These are phyloP conservation scores for Solanum piurae DNA, from an alignment of 257 asterid species.

Conservation along the genomic window DNA sequence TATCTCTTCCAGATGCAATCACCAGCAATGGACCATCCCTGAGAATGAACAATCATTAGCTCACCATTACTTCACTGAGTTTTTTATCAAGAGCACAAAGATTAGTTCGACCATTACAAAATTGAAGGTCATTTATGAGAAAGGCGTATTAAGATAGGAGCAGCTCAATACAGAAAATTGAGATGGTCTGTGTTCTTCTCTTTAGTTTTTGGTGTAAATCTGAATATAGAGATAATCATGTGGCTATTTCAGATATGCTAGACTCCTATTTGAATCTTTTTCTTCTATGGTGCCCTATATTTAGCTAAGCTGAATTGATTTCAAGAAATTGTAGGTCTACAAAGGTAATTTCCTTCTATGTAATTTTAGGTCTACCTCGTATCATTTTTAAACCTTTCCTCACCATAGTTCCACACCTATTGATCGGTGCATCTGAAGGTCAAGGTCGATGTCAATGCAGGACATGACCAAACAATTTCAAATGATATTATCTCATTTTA, in stretches of 20 bases:
- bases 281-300: neutral
- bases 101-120: neutral
- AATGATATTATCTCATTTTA: neutral
- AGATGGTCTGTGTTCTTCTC: neutral
- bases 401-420: neutral
- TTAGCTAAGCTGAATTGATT: neutral
- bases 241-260: neutral
- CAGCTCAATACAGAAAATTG: neutral
- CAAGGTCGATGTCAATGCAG: neutral
- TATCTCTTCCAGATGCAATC: slow-evolving; percentile 98
- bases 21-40: slow-evolving; percentile 99
- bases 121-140: neutral
- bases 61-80: neutral
- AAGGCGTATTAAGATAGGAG: neutral
- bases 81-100: neutral
- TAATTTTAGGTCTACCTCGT: neutral
- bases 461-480: neutral
- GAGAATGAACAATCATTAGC: slow-evolving; percentile 6
- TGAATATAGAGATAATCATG: neutral
- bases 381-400: neutral
- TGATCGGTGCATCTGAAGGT: neutral
- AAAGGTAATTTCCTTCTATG: neutral
- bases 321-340: neutral
- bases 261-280: neutral
- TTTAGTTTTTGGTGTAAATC: neutral